phyloP scores from a whole-genome alignment of 495 filamentous ascomycete genomes.

The Pseudevernia furfuracea region DNA sequence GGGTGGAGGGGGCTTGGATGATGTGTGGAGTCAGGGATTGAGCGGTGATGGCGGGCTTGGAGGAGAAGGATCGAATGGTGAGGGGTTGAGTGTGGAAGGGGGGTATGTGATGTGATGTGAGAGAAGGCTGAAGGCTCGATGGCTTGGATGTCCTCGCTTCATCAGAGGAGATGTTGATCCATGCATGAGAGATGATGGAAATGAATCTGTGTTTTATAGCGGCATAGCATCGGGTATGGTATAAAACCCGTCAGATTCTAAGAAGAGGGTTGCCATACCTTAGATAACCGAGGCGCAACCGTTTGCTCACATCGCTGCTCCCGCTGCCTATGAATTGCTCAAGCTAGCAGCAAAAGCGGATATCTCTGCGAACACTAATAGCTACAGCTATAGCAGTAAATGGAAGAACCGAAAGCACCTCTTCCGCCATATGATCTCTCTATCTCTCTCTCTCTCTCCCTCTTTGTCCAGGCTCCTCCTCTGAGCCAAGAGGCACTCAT shows the following conservation, averaged over 20 bases:
- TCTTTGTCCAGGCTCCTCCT: background rate
- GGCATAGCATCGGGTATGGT: constrained; percentile 2
- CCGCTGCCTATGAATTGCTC: background rate
- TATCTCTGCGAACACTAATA: background rate
- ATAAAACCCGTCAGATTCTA: background rate
- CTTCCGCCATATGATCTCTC: background rate
- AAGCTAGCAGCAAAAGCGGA: background rate
- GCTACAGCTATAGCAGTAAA: background rate
- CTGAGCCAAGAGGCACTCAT: background rate
- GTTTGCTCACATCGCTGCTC: background rate
- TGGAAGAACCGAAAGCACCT: background rate
- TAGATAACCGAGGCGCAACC: background rate
- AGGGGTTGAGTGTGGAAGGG: background rate
- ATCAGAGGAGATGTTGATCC: background rate
- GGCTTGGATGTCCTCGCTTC: background rate
- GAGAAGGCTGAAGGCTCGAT: background rate
- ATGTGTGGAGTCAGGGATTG: background rate
- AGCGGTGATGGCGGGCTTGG: background rate
- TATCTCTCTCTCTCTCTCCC: too few species aligned
- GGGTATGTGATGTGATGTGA: background rate
- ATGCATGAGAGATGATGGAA: background rate
- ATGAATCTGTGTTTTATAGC: background rate
- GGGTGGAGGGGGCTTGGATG: background rate
- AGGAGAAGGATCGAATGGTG: background rate
- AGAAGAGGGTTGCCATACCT: background rate